phyloP scores from a whole-genome alignment of 768 basidiomycete species.

The Multifurca ochricompacta region DNA sequence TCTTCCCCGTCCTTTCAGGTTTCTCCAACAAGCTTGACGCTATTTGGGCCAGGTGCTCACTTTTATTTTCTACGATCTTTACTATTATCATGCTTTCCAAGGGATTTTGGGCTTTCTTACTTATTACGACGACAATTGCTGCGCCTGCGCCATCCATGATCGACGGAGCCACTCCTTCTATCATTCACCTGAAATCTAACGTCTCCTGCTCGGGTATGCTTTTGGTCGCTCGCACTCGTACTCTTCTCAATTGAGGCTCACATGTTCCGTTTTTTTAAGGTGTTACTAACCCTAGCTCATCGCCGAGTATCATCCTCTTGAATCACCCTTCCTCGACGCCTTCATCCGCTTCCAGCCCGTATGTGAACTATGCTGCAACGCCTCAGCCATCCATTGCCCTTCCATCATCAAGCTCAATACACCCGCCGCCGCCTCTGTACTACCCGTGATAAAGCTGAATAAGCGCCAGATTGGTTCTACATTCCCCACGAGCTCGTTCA shows the following conservation, averaged over 20 bases:
- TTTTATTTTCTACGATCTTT: background rate
- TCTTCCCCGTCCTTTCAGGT: background rate
- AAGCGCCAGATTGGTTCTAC: slow-evolving; percentile 10
- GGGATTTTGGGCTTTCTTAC: background rate
- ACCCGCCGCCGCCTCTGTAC: background rate
- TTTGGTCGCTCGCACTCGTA: background rate
- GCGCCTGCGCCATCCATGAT: slow-evolving; percentile 9
- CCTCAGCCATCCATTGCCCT: background rate
- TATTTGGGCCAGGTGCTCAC: slow-evolving; percentile 14
- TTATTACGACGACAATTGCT: slow-evolving; percentile 5
- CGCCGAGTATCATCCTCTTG: slow-evolving; percentile 13
- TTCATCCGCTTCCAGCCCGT: background rate
- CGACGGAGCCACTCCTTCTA: background rate
- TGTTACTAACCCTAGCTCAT: background rate
- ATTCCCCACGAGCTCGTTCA: background rate
- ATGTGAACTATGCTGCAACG: background rate
- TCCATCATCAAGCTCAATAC: slow-evolving; percentile 9
- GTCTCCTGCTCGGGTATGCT: slow-evolving; percentile 12
- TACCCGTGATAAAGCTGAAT: slow-evolving; percentile 13
- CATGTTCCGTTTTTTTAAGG: background rate
- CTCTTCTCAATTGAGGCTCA: background rate
- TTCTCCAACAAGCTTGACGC: slow-evolving; percentile 20
- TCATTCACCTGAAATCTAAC: background rate
- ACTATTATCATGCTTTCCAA: slow-evolving; percentile 13
- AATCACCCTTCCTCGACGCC: slow-evolving; percentile 9